Evolutionary conservation across 2,329 filamentous ascomycete species (phyloP).

Genomic region (Ilyonectria mors-panacis): DNA sequence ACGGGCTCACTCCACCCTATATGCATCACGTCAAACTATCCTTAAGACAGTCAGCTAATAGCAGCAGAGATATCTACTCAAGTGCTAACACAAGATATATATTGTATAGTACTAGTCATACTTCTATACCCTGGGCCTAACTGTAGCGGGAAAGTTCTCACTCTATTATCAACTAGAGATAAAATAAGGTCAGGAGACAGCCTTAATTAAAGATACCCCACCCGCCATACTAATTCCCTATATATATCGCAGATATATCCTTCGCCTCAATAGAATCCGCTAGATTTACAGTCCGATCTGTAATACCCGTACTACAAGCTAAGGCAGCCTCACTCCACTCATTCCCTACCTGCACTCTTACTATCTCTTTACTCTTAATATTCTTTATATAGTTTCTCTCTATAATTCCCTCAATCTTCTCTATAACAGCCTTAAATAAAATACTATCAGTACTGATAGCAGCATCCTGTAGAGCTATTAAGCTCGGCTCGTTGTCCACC

Average conservation of each 20-base stretch:
- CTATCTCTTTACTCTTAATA: slow-evolving; percentile 4
- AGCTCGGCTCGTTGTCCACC: slow-evolving; percentile 42
- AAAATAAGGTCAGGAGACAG: not conserved
- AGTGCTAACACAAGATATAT: too few species aligned
- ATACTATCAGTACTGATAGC: too few species aligned
- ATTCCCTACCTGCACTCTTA: slow-evolving; percentile 24
- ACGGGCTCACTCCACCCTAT: too few species aligned
- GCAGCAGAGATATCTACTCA: too few species aligned
- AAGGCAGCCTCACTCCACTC: slow-evolving; percentile 16
- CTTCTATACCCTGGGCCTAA: too few species aligned
- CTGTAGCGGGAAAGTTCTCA: too few species aligned
- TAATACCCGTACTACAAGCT: not conserved
- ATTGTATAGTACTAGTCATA: too few species aligned
- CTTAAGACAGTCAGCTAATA: too few species aligned
- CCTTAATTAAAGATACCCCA: slow-evolving; percentile 26
- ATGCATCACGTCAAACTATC: too few species aligned
- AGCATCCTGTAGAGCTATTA: slow-evolving; percentile 35
- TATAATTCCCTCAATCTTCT: slow-evolving; percentile 5
- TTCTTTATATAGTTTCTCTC: slow-evolving; percentile 19
- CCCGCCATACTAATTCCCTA: slow-evolving; percentile 10
- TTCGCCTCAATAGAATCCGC: slow-evolving; percentile 3
- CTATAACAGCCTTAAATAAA: too few species aligned
- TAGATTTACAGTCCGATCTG: slow-evolving; percentile 19
- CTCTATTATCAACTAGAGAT: too few species aligned
- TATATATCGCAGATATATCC: not conserved